A percentile compares a stretch with the other conserved stretches of the same genome.
phyloP scores from a whole-genome alignment of 1,284 basidiomycete genomes.

The Microbotryum scabiosae region DNA sequence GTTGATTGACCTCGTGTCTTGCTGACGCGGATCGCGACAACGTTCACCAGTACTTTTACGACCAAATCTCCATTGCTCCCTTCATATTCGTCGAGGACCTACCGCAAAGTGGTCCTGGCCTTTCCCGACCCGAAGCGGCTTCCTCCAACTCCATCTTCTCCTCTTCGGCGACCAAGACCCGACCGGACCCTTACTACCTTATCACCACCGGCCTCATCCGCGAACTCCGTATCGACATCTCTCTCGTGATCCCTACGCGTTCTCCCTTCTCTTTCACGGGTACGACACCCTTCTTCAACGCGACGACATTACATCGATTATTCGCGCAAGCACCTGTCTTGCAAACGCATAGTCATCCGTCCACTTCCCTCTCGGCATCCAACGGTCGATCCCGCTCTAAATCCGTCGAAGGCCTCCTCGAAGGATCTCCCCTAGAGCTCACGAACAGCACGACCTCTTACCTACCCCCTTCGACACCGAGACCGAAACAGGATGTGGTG shows the following conservation, averaged over 20 bases:
- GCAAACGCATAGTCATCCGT: conserved; percentile 36
- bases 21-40: neutral
- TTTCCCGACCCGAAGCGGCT: conserved; percentile 39
- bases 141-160: conserved; percentile 29
- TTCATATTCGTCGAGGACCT: conserved; percentile 95
- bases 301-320: conserved; percentile 51
- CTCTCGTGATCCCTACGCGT: conserved; percentile 50
- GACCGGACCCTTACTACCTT: conserved; percentile 73
- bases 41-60: conserved; percentile 72
- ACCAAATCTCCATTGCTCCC: conserved; percentile 88
- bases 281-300: conserved; percentile 53
- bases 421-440: conserved; percentile 16
- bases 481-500: conserved; percentile 2
- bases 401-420: neutral
- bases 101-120: conserved; percentile 22
- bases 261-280: conserved; percentile 68
- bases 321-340: conserved; percentile 63
- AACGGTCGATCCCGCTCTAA: neutral
- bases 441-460: conserved; percentile 21
- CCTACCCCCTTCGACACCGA: conserved; percentile 9
- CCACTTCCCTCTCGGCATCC: too few species aligned
- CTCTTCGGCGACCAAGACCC: conserved; percentile 47
- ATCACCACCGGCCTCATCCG: conserved; percentile 67
- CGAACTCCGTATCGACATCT: conserved; percentile 67
- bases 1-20: conserved; percentile 2